Evolutionary conservation across 495 filamentous ascomycete species (phyloP).

Genomic region (Daldinia childiae): DNA sequence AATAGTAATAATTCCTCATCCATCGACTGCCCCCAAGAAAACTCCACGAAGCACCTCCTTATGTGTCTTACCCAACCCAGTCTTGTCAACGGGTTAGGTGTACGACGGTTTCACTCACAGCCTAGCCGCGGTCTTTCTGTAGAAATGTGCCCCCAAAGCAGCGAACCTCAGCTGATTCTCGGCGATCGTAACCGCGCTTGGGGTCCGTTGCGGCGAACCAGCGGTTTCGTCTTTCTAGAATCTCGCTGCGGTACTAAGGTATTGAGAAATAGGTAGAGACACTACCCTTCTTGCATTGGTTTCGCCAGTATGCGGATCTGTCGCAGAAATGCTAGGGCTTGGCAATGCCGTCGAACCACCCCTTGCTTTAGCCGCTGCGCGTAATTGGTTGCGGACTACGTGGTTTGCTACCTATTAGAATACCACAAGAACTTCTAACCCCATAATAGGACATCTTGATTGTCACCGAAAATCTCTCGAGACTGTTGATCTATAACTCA

Average conservation of each 20-base stretch:
- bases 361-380: slow-evolving; percentile 15
- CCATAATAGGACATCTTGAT: neutral
- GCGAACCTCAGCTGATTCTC: slow-evolving; percentile 38
- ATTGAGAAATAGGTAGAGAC: slow-evolving; percentile 8
- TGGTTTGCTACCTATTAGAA: slow-evolving; percentile 5
- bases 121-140: slow-evolving; percentile 27
- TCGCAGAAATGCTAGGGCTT: slow-evolving; percentile 35
- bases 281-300: slow-evolving; percentile 32
- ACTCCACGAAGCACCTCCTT: slow-evolving; percentile 1
- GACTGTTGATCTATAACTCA: neutral
- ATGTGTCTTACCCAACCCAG: neutral
- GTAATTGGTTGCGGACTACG: slow-evolving; percentile 27
- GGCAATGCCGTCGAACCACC: slow-evolving; percentile 26
- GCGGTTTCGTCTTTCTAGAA: slow-evolving; percentile 14
- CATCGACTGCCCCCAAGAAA: neutral
- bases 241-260: neutral
- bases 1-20: neutral
- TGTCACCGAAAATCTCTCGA: neutral
- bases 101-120: slow-evolving; percentile 29
- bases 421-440: neutral
- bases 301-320: slow-evolving; percentile 43
- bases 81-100: slow-evolving; percentile 4
- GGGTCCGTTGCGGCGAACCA: slow-evolving; percentile 32
- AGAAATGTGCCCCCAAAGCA: slow-evolving; percentile 12
- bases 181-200: slow-evolving; percentile 41